phyloP scores from a whole-genome alignment of 1,284 basidiomycete species.

The Apiotrichum porosum region DNA sequence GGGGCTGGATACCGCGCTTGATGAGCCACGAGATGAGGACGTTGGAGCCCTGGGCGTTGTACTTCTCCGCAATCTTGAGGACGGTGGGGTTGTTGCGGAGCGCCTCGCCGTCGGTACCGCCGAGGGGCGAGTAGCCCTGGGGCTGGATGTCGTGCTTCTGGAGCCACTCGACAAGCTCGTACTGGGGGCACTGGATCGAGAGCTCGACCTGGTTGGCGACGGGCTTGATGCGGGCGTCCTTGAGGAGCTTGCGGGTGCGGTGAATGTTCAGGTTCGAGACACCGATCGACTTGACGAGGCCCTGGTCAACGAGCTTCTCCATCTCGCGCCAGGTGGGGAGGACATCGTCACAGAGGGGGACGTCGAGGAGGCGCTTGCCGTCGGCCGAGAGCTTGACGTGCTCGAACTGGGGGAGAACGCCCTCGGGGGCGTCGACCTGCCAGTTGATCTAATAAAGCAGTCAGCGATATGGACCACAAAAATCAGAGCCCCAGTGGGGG shows the following conservation, averaged over 20 bases:
- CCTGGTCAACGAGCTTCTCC: constrained; percentile 53
- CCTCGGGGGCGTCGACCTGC: constrained; percentile 40
- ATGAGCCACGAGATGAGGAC: constrained; percentile 74
- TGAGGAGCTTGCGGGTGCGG: constrained; percentile 67
- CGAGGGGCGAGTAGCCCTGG: constrained; percentile 72
- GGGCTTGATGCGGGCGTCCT: constrained; percentile 50
- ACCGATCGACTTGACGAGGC: constrained; percentile 60
- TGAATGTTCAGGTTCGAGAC: constrained; percentile 65
- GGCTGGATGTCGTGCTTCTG: constrained; percentile 59
- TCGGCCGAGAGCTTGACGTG: constrained; percentile 40
- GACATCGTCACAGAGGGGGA: constrained; percentile 63
- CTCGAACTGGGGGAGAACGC: constrained; percentile 29
- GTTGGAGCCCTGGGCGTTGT: constrained; percentile 70
- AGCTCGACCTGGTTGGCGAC: constrained; percentile 76
- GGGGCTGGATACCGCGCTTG: constrained; percentile 61
- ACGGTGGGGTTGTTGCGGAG: constrained; percentile 61
- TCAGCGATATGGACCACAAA: constrained; percentile 2
- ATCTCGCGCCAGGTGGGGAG: constrained; percentile 62
- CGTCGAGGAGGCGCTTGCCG: constrained; percentile 55
- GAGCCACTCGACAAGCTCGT: constrained; percentile 65
- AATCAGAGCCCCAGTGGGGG: too few species aligned
- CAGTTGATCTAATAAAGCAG: constrained; percentile 33
- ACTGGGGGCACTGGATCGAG: constrained; percentile 75
- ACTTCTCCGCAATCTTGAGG: constrained; percentile 58
- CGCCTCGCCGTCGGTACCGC: constrained; percentile 64